A percentile compares a stretch with the other conserved stretches of the same genome.
Evolutionary conservation across 495 filamentous ascomycete species (phyloP).

Genomic region (Penicillium subrubescens): DNA sequence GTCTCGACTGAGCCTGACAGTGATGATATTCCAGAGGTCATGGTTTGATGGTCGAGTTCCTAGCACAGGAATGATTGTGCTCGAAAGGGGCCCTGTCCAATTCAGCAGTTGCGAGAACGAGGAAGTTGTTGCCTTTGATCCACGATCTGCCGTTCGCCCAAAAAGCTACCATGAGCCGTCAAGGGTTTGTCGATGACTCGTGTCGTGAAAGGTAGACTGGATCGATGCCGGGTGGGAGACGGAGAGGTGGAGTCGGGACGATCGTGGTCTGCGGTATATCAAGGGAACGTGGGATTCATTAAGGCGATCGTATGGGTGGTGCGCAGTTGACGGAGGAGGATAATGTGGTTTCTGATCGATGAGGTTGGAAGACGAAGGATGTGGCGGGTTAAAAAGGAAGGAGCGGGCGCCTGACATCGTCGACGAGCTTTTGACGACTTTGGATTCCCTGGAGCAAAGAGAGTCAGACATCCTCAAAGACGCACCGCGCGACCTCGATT

Average conservation of each 20-base stretch:
- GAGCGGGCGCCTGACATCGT: not conserved
- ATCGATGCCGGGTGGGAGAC: not conserved
- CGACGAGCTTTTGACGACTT: not conserved
- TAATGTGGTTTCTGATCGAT: not conserved
- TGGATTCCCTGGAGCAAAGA: not conserved
- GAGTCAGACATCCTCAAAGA: not conserved
- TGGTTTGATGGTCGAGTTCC: not conserved
- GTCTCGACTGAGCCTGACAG: not conserved
- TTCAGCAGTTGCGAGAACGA: not conserved
- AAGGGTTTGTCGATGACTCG: not conserved
- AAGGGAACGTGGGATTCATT: not conserved
- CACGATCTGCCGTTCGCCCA: not conserved
- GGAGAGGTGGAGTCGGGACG: not conserved
- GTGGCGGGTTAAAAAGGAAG: not conserved
- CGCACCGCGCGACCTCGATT: not conserved
- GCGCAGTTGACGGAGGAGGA: not conserved
- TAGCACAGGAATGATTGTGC: not conserved
- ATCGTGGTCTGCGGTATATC: not conserved
- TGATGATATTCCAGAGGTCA: not conserved
- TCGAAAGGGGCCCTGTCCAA: not conserved
- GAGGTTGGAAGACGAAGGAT: not conserved
- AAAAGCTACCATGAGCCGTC: not conserved
- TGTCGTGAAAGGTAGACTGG: not conserved
- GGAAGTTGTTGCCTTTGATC: not conserved
- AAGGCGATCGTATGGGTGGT: not conserved